These are phyloP conservation scores for Aspergillus piperis DNA, from an alignment of 2,329 filamentous ascomycete species.

Conservation along the genomic window DNA sequence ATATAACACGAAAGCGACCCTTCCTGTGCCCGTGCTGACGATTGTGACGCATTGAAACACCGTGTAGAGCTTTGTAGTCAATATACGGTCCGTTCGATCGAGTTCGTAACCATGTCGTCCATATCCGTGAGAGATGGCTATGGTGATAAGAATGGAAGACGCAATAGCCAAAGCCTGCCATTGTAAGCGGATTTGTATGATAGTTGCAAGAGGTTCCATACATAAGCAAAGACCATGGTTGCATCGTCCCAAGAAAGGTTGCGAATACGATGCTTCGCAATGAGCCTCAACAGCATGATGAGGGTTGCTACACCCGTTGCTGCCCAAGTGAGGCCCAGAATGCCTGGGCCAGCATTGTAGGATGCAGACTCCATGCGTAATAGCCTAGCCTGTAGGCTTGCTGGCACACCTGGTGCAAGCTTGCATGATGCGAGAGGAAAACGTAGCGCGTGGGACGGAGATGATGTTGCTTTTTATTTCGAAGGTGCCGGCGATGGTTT, in stretches of 20 bases:
- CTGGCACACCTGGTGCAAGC: neutral
- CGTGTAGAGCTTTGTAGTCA: neutral
- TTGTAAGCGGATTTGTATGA: neutral
- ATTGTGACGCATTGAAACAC: neutral
- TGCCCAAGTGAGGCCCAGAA: neutral
- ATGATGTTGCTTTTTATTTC: neutral
- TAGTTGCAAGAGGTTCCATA: neutral
- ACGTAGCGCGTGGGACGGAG: neutral
- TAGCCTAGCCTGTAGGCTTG: neutral
- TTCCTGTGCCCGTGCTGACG: neutral
- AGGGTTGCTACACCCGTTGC: neutral
- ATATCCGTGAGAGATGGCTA: neutral
- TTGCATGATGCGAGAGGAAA: neutral
- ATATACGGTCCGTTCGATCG: too few relatives aligned
- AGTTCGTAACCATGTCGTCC: neutral
- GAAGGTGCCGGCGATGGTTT: neutral
- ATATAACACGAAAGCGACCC: slow-evolving; percentile 8
- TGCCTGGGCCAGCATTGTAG: neutral
- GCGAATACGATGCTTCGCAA: slow-evolving; percentile 12
- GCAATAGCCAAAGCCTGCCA: neutral
- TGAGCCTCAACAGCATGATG: neutral
- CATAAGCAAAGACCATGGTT: slow-evolving; percentile 9
- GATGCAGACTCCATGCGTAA: neutral
- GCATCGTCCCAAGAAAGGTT: slow-evolving; percentile 13
- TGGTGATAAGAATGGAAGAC: neutral